Base-by-base conservation (phyloP, 1,284 basidiomycete genomes). In the Puccinia polysora region DNA sequence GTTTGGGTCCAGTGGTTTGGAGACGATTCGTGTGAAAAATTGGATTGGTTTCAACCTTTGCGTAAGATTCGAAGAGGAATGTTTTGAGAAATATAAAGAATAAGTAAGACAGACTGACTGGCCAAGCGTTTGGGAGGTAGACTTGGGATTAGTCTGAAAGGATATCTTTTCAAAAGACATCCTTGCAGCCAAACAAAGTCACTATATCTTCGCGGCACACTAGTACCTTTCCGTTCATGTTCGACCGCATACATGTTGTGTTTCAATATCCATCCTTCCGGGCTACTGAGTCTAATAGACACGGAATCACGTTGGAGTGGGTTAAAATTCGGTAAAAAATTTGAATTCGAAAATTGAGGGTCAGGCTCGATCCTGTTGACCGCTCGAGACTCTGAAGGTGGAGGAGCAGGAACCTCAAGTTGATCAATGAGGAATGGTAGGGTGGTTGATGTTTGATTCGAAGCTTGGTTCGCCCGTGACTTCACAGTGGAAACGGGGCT, bases 161-260 rank as follows among this genome's bases (percentile, higher is more conserved):
- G 92, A 82, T 97, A 91, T 62, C 82, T 80, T 65, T 80, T 80
- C 18, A 86, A 81, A 43, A 97, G 82, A 74, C 87, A 88, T 73
- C 94, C 90, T 85, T 90, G 88, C 25, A 97, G 82, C 81, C 89
- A 93, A 6, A 85, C 85, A 78, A 96, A 97, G 79, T 97, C 93
- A 4, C 89, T 91, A 80, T 95, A 97, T 8, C 83, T 78, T 8
- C 83, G 75, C 4, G 79, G 77, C 3, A 83, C 80, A 2, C 80
- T 76, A 8, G 77, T 80, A 3, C 76, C 77, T 38, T 76, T 71
- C 23, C 70, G 72, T 40, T 70, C 68, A 53, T 70, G 58, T 12
- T 70, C 68, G 23, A 70, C 68, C 15, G 68, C 43, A 62, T 70
- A 73, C 18, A 73, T 62, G 45, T 65, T 73, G 20, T 73, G 56